phyloP scores from a whole-genome alignment of 75 land plant genomes.

The Cryptomeria japonica region DNA sequence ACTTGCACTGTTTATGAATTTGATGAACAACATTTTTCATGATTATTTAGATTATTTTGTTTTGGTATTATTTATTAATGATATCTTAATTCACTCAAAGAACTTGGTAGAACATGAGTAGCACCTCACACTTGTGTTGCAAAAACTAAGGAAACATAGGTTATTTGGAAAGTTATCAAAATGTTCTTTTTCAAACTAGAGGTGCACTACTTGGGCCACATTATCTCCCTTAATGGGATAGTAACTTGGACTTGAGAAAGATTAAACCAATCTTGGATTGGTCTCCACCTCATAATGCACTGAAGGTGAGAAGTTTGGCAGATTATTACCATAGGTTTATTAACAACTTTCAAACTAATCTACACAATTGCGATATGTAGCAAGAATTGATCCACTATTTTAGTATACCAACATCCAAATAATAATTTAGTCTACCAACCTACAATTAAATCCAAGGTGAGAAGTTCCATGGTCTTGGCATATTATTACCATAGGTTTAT shows the following conservation, averaged over 20 bases:
- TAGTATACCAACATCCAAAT: no score
- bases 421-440: no score
- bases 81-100: neutral
- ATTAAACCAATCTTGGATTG: neutral
- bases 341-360: no score
- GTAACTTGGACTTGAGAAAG: neutral
- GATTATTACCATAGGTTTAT: neutral
- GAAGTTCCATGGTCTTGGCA: no score
- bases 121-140: neutral
- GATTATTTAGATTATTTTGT: neutral
- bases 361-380: no score
- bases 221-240: neutral
- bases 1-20: neutral
- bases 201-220: neutral
- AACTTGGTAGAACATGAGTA: neutral
- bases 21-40: neutral
- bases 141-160: neutral
- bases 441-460: no score
- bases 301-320: neutral
- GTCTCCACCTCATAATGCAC: neutral
- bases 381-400: no score
- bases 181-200: neutral
- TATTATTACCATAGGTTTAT: no score
- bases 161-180: neutral
- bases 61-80: neutral